phyloP scores from a whole-genome alignment of 108 stramenopile genomes.

The Nitzschia sp. region DNA sequence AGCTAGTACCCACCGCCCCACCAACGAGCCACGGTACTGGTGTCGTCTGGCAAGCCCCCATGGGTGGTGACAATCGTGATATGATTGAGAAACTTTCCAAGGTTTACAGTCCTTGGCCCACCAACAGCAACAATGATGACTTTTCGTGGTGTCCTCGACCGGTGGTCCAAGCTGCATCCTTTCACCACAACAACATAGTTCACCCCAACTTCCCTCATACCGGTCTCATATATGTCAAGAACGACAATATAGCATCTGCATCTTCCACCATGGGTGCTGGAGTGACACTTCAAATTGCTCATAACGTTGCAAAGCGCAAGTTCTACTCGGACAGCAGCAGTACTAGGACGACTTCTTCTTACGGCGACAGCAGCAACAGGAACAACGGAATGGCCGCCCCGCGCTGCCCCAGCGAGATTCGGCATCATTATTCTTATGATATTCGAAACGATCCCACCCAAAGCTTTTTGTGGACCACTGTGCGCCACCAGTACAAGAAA shows the following conservation, averaged over 20 bases:
- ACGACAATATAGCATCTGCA: conserved; percentile 23
- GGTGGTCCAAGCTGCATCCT: no score
- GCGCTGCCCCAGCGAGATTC: neutral
- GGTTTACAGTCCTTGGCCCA: neutral
- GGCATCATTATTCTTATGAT: neutral
- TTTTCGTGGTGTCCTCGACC: neutral
- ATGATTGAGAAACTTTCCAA: neutral
- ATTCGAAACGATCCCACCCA: neutral
- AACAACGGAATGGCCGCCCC: neutral
- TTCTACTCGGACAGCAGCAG: neutral
- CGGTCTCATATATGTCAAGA: conserved; percentile 24
- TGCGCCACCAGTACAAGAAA: conserved; percentile 29
- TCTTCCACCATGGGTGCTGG: conserved; percentile 30
- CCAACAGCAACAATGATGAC: neutral
- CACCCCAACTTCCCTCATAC: neutral
- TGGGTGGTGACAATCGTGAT: neutral
- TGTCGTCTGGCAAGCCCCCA: neutral
- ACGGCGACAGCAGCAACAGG: neutral
- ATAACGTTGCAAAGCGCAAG: conserved; percentile 3
- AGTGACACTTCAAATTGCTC: conserved; percentile 22
- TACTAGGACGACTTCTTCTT: neutral
- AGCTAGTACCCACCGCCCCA: neutral
- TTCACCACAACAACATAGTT: neutral
- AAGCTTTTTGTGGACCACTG: conserved; percentile 42
- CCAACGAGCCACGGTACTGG: neutral